Conservation (phyloP, 305 asterid species). For the Stenogyne calaminthoides region DNA sequence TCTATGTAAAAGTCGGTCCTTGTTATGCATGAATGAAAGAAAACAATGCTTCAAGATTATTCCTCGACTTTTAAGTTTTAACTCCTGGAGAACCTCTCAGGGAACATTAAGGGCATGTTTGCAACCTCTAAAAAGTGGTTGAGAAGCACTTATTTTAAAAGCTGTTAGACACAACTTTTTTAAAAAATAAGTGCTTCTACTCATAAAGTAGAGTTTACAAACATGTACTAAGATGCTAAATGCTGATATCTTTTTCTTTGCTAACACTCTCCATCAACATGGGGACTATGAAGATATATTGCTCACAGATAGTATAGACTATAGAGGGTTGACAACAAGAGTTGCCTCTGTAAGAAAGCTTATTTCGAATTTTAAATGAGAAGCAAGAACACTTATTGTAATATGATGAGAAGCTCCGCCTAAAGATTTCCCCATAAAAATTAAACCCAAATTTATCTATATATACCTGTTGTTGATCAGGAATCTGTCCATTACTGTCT, state of each 20-base stretch:
- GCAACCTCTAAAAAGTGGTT: no score
- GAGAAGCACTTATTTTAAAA: no score
- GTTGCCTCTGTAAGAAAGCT: not conserved
- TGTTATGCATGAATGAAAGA: not conserved
- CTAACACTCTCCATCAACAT: slow-evolving; percentile 6
- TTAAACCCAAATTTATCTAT: slow-evolving; percentile 16
- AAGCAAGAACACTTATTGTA: not conserved
- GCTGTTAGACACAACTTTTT: no score
- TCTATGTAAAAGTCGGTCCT: not conserved
- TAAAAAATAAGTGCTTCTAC: no score
- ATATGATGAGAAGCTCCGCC: slow-evolving; percentile 2
- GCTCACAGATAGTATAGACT: not conserved
- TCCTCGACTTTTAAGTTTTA: not conserved
- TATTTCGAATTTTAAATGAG: not conserved
- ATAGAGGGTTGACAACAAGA: not conserved
- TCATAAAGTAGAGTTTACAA: no score
- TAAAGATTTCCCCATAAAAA: not conserved
- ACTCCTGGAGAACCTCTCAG: not conserved
- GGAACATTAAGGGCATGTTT: no score
- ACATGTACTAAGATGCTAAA: slow-evolving; percentile 3
- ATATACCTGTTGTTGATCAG: slow-evolving; percentile 82
- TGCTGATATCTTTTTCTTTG: not conserved
- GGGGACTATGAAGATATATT: slow-evolving; percentile 1
- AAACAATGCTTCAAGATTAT: not conserved
- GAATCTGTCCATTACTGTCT: slow-evolving; percentile 80